A percentile compares a stretch with the other conserved stretches of the same genome.
These are phyloP conservation scores for Fraxinus americana DNA, from an alignment of 257 asterid species.

Conservation along the genomic window DNA sequence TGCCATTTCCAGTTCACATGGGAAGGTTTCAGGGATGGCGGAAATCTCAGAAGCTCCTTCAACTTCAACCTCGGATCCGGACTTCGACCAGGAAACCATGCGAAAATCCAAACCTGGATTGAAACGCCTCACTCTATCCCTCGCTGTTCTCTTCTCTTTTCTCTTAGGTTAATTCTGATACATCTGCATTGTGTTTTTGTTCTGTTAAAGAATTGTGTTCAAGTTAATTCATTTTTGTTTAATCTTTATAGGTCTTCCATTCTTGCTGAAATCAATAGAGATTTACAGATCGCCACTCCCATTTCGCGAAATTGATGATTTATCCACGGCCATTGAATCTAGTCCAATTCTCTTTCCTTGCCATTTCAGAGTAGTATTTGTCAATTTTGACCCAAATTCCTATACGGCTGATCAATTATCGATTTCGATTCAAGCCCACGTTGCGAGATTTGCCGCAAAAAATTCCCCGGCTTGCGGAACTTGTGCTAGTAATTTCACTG, in stretches of 20 bases:
- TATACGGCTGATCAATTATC: constrained; percentile 48
- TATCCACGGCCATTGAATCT: constrained; percentile 59
- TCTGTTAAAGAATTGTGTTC: neutral
- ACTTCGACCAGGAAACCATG: constrained; percentile 51
- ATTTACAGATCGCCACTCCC: constrained; percentile 93
- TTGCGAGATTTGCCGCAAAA: constrained; percentile 48
- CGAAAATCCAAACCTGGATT: constrained; percentile 74
- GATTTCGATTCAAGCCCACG: constrained; percentile 42
- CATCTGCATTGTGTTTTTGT: neutral
- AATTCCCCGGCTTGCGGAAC: constrained; percentile 56
- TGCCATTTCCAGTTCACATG: neutral
- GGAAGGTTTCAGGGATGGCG: constrained; percentile 33
- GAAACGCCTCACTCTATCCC: constrained; percentile 76
- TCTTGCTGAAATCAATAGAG: constrained; percentile 73
- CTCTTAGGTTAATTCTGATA: constrained; percentile 51
- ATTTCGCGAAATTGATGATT: constrained; percentile 73
- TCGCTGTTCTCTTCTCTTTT: constrained; percentile 75
- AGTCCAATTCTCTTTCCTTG: constrained; percentile 65
- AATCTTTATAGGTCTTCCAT: constrained; percentile 60
- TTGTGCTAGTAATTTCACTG: constrained; percentile 51
- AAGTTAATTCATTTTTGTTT: constrained; percentile 1
- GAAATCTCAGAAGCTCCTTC: constrained; percentile 57
- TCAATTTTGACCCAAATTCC: constrained; percentile 38
- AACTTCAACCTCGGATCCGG: constrained; percentile 21
- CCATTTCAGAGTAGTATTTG: constrained; percentile 63